Conservation (phyloP, 345 rosid species). For the Acer negundo region DNA sequence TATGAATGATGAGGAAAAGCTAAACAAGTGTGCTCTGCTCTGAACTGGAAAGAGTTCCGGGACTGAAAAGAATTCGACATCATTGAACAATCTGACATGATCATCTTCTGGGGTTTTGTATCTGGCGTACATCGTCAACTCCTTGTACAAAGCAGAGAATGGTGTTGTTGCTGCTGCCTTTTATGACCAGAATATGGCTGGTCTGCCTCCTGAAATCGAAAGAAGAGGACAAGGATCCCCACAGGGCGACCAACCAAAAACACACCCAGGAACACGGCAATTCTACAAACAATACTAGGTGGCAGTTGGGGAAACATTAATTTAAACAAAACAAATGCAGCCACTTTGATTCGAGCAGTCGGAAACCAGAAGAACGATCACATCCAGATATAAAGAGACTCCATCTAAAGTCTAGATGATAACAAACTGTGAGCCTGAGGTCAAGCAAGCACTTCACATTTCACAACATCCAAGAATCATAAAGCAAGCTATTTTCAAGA, state of each 20-base stretch:
- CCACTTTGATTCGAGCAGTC: not conserved
- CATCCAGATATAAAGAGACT: not conserved
- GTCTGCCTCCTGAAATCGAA: not conserved
- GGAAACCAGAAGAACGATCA: not conserved
- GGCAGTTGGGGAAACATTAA: not conserved
- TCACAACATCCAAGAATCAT: not conserved
- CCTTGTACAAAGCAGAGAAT: constrained; percentile 31
- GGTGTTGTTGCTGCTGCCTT: constrained; percentile 24
- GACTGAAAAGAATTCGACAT: constrained; percentile 48
- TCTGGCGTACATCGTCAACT: constrained; percentile 27
- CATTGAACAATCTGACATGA: constrained; percentile 11
- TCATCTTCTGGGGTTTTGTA: constrained; percentile 8
- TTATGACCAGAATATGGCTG: not conserved
- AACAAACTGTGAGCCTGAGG: not conserved
- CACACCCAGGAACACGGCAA: not conserved
- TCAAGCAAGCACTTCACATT: too few species aligned
- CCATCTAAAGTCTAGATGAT: not conserved
- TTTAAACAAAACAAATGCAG: not conserved
- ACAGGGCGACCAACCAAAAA: not conserved
- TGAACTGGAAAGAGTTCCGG: constrained; percentile 59
- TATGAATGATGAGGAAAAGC: too few species aligned
- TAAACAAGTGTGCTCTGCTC: constrained; percentile 25
- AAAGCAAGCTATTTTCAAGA: not conserved
- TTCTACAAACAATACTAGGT: not conserved
- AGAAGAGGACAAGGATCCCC: not conserved